These are phyloP conservation scores for Exophiala sideris DNA, from an alignment of 2,329 filamentous ascomycete species.

Conservation along the genomic window DNA sequence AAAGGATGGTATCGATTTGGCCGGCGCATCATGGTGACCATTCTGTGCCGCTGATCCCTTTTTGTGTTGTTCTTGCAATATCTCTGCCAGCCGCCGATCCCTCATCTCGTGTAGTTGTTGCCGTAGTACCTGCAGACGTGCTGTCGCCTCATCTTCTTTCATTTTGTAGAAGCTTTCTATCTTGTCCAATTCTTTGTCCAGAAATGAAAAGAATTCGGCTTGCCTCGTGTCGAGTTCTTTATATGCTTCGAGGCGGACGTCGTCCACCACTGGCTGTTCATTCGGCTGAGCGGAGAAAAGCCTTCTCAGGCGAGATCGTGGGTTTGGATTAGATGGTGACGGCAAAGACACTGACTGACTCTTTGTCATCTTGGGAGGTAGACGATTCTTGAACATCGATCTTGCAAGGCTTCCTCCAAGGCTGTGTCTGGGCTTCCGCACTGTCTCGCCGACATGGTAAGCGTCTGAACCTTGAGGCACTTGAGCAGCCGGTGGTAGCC, in stretches of 20 bases:
- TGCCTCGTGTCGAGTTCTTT: conserved; percentile 69
- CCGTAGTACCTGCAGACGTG: conserved; percentile 66
- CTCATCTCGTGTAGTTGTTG: conserved; percentile 92
- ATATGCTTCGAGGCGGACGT: conserved; percentile 54
- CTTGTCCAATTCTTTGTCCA: conserved; percentile 83
- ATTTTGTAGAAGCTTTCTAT: conserved; percentile 84
- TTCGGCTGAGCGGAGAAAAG: conserved; percentile 33
- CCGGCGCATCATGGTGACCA: too few relatives aligned
- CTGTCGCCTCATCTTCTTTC: conserved; percentile 81
- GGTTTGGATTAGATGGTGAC: conserved; percentile 30
- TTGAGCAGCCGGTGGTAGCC: conserved; percentile 19
- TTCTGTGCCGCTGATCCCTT: not conserved
- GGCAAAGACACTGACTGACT: conserved; percentile 20
- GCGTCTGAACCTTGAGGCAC: conserved; percentile 13
- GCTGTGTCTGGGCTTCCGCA: conserved; percentile 6
- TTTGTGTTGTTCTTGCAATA: conserved; percentile 40
- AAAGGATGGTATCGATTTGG: too few relatives aligned
- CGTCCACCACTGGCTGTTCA: conserved; percentile 41
- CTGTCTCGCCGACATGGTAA: conserved; percentile 22
- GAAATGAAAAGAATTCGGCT: conserved; percentile 80
- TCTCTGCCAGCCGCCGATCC: conserved; percentile 72
- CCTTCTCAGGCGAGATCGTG: conserved; percentile 38
- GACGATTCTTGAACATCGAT: conserved; percentile 16
- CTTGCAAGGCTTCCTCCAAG: conserved; percentile 14
- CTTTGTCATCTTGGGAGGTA: conserved; percentile 8